Evolutionary conservation across 192 early-diverging fungal genomes (phyloP), one percentile per base, ranked within the genome.

Genomic region (Chytriomyces confervae): DNA sequence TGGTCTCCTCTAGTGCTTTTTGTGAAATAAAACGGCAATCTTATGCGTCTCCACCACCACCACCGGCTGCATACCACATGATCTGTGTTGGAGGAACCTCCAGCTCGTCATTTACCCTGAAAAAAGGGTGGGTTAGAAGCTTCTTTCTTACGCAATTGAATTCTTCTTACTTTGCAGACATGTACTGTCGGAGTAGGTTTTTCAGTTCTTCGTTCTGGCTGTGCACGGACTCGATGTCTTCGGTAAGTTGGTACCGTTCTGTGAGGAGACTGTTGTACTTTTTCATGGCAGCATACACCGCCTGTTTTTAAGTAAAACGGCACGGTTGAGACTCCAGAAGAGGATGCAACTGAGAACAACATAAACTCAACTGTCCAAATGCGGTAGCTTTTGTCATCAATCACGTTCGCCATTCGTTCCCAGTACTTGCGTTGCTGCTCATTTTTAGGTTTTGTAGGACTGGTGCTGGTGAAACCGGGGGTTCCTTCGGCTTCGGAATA

Each of bases 151-250:
- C 13, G 23, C 11, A n/a, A 16, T 57, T 43, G 57, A 60, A 63
- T 49, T 7, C n/a, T n/a, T 61, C 77, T 62, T 36, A 78, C 77
- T 78, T 78, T 2, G 89, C 86, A 47, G 73, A 43, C 86, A 90
- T 87, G 67, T 90, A 89, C 77, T 87, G 82, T 18, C 87, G 74
- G 44, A 90, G 64, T 6, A 90, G 69, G 5, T 61, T 61, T 66
- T 87, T 89, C 20, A 90, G 61, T 68, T 90, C 89, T 18, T 84
- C 78, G 69, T 88, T 90, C 61, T 90, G 89, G 20, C 51, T 67
- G 13, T 61, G 62, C n/a, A 89, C 81, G 47, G 69, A 20, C 13
- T 76, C 73, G 57, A 89, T 85, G 47, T 90, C 84, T 75, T 83
- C 80, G 0, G 84, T 72, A 13, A 86, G 63, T 11, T 79, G 60